Conservation (phyloP, 352 stramenopile genomes). For the Pythium guiyangense region DNA sequence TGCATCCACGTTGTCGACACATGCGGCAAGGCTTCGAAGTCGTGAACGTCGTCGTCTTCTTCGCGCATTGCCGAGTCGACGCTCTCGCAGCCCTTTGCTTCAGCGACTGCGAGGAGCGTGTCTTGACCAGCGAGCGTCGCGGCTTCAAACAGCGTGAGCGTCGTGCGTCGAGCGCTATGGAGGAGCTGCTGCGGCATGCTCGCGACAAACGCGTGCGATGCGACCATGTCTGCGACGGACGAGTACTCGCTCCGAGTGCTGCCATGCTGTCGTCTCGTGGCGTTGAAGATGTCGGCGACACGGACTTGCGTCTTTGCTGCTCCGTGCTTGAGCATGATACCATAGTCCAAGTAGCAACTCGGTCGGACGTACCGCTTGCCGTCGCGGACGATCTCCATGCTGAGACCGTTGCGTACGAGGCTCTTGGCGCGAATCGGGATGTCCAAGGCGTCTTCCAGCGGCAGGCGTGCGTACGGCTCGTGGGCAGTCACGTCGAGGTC, state of each 20-base stretch:
- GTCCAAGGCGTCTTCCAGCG: constrained; percentile 19
- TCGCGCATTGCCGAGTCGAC: neutral
- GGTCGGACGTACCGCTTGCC: constrained; percentile 21
- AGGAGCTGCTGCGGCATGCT: neutral
- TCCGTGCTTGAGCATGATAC: constrained; percentile 26
- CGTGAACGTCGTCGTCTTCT: neutral
- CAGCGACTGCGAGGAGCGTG: neutral
- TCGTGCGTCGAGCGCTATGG: neutral
- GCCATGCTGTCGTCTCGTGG: neutral
- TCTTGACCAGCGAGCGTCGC: neutral
- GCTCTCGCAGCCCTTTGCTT: neutral
- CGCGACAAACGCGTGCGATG: neutral
- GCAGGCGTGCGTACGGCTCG: constrained; percentile 16
- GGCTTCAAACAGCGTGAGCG: constrained; percentile 2
- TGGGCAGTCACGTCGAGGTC: neutral
- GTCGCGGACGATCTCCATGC: constrained; percentile 22
- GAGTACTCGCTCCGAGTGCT: neutral
- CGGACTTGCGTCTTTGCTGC: constrained; percentile 6
- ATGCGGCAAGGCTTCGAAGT: neutral
- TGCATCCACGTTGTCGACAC: neutral
- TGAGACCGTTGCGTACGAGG: constrained; percentile 20
- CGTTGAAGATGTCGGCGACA: constrained; percentile 9
- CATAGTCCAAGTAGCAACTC: constrained; percentile 30
- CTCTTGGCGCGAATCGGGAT: constrained; percentile 21
- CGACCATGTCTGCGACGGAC: neutral